Base-by-base conservation (phyloP, 805 yeast genomes). In the Candida boidinii region DNA sequence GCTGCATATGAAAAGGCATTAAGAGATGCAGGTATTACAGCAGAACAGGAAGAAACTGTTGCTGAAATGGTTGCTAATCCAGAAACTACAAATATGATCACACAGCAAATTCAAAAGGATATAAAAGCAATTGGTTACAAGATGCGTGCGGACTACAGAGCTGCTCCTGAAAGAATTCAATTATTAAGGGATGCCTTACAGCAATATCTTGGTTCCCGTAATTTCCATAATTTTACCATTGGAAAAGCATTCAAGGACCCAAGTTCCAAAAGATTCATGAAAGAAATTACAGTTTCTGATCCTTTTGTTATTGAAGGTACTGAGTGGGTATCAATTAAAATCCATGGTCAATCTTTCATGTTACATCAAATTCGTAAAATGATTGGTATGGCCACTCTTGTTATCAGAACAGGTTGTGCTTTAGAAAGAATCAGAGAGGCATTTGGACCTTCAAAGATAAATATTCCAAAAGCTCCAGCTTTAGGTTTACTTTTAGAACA, bases 301-400 rank as follows among this genome's bases (percentile, higher is more conserved):
- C 97, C 97, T 2, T 84, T 86, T 55, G 79, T 86, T 32, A 88
- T 90, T 44, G 84, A 88, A 50, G 87, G 84, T 29, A 87, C 96
- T 6, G 97, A 92, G 53, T 92, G 98, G 98, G 71, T 85, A 2
- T 84, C 95, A 2, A 80, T 92, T 49, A 88, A 90, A 62, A 85
- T 92, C 44, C 98, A 92, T 56, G 98, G 98, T 7, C 98, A 92
- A 61, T 85, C 96, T 4, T 92, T 92, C 58, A 92, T 92, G 97
- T 68, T 92, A 42, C 97, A 90, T 60, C 98, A 90, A 67, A 92
- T 92, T 51, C 77, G 98, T 54, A 92, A 92, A 54, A 92, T 92
- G 97, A 85, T 92, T 38, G 90, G 96, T 16, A 80, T 90, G 94
- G 95, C 94, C 2, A 74, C 88, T 0, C 65, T 90, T 36, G 75